These are phyloP conservation scores for Clavispora santaluciae DNA, from an alignment of 805 yeast species.

Conservation along the genomic window DNA sequence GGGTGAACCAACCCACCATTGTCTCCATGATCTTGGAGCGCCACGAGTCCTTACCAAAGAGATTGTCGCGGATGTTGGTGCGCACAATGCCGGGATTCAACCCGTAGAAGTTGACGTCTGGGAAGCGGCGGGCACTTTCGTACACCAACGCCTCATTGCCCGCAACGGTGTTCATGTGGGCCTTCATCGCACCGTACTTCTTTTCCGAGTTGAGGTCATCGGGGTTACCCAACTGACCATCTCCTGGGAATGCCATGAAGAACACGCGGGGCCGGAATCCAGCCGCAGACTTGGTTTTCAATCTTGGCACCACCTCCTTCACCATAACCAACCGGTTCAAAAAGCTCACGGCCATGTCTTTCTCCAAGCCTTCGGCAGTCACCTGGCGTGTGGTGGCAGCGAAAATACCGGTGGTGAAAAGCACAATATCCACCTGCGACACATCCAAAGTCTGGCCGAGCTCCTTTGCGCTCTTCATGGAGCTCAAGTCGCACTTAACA, in stretches of 20 bases:
- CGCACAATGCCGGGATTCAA: slow-evolving; percentile 37
- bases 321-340: slow-evolving; percentile 30
- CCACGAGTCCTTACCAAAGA: slow-evolving; percentile 24
- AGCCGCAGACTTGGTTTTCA: slow-evolving; percentile 8
- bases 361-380: slow-evolving; percentile 36
- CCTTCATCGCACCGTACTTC: slow-evolving; percentile 19
- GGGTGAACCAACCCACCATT: slow-evolving; percentile 24
- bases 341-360: slow-evolving; percentile 32
- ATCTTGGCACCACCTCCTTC: slow-evolving; percentile 19
- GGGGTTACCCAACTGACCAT: slow-evolving; percentile 22
- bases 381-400: slow-evolving; percentile 25
- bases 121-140: slow-evolving; percentile 12
- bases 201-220: slow-evolving; percentile 32
- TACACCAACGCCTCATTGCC: slow-evolving; percentile 36
- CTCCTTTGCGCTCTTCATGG: slow-evolving; percentile 18
- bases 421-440: slow-evolving; percentile 17
- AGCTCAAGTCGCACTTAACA: slow-evolving; percentile 27
- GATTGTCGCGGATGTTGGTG: slow-evolving; percentile 31
- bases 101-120: slow-evolving; percentile 26
- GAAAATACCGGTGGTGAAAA: slow-evolving; percentile 40
- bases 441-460: slow-evolving; percentile 15
- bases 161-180: slow-evolving; percentile 41
- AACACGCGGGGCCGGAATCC: slow-evolving; percentile 26
- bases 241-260: slow-evolving; percentile 38
- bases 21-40: slow-evolving; percentile 21